Base-by-base conservation (phyloP, 2,329 filamentous ascomycete genomes). In the Fusarium sp. region DNA sequence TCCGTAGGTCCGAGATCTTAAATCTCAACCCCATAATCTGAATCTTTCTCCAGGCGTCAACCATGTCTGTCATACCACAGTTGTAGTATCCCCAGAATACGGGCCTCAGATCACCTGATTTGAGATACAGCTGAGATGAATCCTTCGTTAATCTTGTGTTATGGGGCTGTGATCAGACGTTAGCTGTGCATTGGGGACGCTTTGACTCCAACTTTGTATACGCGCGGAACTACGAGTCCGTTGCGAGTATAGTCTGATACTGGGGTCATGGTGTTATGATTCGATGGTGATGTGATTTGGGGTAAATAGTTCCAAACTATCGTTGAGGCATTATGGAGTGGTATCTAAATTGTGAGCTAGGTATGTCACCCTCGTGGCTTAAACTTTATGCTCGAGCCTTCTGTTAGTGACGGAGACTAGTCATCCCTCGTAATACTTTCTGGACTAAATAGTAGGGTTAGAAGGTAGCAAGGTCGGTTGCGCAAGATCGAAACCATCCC, bases 61-160 rank as follows among this genome's bases (percentile, higher is more conserved):
- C 41, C 31, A 26, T 64, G 44, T 28, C 24, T 42, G 26, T 69
- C 72, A 69, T 69, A 52, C 66, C 72, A 73, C 26, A 38, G 35
- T 38, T 55, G 35, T 44, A 52, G 35, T 48, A 13, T 44, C 61
- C 58, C 67, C 61, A 52, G 54, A 35, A 20, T 48, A 33, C 6
- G 18, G 17, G 10, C 20, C 55, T 38, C 41, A 63, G 56, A 68
- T 77, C 41, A 58, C 31, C 57, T 45, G 51, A 51, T 57, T 38
- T 62, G 26, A 69, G 61, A 66, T 74, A 26, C 36, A 63, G 36
- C 57, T 69, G 59, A 52, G 22, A 45, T 47, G 39, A 56, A 52
- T 66, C 51, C 69, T 65, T 72, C 70, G 63, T 57, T 45, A 54
- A 72, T 75, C 70, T 75, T 47, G 54, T 61, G 59, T 54, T 62